Evolutionary conservation across 345 rosid genomes (phyloP).

Genomic region (Punica granatum): DNA sequence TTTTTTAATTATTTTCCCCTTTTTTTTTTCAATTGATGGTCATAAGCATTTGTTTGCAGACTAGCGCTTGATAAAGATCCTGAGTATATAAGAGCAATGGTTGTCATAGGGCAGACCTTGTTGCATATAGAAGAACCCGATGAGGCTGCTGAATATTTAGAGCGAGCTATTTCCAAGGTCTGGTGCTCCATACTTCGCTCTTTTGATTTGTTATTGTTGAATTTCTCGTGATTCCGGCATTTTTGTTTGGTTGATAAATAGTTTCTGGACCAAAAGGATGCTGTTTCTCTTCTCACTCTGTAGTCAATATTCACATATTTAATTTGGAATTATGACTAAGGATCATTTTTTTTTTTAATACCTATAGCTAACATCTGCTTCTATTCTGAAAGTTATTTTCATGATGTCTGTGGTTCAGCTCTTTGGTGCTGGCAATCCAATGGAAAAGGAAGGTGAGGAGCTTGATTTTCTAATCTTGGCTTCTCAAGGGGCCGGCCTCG

Average conservation of each 20-base stretch:
- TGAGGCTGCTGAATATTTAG: conserved; percentile 61
- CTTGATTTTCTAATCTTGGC: conserved; percentile 60
- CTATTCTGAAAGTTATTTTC: not conserved
- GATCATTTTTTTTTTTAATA: not conserved
- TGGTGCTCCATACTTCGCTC: not conserved
- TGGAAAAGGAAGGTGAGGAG: conserved; percentile 39
- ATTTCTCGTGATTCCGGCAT: not conserved
- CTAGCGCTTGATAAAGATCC: conserved; percentile 75
- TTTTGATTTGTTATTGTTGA: not conserved
- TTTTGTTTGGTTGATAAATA: not conserved
- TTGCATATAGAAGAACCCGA: conserved; percentile 40
- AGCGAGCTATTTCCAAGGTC: conserved; percentile 72
- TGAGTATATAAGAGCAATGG: conserved; percentile 44
- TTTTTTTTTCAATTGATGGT: not conserved
- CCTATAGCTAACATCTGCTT: not conserved
- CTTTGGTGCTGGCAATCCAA: conserved; percentile 32
- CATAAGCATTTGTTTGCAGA: conserved; percentile 28
- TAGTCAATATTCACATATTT: not conserved
- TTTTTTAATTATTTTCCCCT: not conserved
- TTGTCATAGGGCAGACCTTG: conserved; percentile 66
- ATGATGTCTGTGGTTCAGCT: conserved; percentile 31
- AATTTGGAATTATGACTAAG: not conserved
- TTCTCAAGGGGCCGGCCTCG: conserved; percentile 77
- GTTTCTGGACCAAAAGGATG: not conserved
- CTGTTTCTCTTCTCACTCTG: not conserved